A percentile compares a stretch with the other conserved stretches of the same genome.
These are phyloP conservation scores for Licmophora abbreviata DNA, from an alignment of 108 stramenopile species.

Conservation along the genomic window DNA sequence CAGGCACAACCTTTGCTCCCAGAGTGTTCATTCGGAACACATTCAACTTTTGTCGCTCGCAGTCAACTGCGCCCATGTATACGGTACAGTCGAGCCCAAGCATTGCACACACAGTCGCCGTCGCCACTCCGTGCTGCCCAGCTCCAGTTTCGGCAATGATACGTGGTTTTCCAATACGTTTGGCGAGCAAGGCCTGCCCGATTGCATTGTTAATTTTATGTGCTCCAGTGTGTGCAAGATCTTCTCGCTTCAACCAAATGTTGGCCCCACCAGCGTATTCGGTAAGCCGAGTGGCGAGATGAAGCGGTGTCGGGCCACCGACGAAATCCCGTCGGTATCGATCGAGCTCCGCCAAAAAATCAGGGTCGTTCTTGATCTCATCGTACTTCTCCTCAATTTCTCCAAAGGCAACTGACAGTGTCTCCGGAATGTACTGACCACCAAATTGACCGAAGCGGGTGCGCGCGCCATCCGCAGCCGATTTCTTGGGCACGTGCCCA, in stretches of 20 bases:
- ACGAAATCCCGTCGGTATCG: conserved; percentile 87
- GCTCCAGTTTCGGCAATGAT: conserved; percentile 98
- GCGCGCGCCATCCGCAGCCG: conserved; percentile 25
- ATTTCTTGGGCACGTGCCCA: conserved; percentile 55
- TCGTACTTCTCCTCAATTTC: conserved; percentile 89
- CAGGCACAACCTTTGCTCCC: conserved; percentile 92
- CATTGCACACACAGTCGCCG: conserved; percentile 95
- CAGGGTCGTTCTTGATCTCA: conserved; percentile 78
- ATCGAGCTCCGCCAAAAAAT: conserved; percentile 88
- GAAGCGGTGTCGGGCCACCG: conserved; percentile 92
- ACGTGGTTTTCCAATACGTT: conserved; percentile 91
- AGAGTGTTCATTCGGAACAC: conserved; percentile 97
- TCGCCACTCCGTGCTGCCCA: conserved; percentile 96
- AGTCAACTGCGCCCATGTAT: conserved; percentile 97
- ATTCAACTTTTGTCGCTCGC: conserved; percentile 92
- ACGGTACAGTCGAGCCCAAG: conserved; percentile 92
- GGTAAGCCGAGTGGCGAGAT: conserved; percentile 86
- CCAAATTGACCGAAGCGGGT: conserved; percentile 92
- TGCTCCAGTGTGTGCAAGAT: conserved; percentile 94
- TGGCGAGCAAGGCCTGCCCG: conserved; percentile 92
- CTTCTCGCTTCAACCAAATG: conserved; percentile 96
- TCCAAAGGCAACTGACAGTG: conserved; percentile 90
- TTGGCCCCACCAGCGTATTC: conserved; percentile 85
- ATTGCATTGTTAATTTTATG: conserved; percentile 99
- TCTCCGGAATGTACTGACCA: conserved; percentile 98